phyloP scores from a whole-genome alignment of 78 protist species.

The Dictyostelium capitatum region DNA sequence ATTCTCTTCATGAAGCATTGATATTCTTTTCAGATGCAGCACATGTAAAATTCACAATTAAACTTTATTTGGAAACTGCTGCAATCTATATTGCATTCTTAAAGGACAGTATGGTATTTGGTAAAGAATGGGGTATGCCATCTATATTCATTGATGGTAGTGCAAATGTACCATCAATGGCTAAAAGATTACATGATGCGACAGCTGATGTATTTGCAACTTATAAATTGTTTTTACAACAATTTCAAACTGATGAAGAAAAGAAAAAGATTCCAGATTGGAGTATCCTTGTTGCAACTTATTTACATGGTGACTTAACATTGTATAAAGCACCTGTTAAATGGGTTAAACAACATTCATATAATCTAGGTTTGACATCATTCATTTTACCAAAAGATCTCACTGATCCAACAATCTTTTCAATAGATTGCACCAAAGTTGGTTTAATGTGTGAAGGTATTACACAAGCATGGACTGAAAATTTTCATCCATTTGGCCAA shows the following conservation, averaged over 20 bases:
- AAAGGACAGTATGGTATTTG: neutral
- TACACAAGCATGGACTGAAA: neutral
- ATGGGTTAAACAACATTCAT: neutral
- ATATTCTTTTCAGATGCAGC: neutral
- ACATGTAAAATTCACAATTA: neutral
- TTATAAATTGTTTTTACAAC: too few relatives aligned
- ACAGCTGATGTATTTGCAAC: neutral
- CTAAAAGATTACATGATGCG: neutral
- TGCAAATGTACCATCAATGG: neutral
- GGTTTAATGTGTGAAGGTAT: neutral
- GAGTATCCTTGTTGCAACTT: neutral
- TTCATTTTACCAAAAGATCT: neutral
- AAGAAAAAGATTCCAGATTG: neutral
- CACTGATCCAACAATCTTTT: neutral
- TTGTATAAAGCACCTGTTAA: neutral
- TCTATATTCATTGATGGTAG: neutral
- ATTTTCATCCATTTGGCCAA: neutral
- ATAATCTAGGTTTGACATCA: neutral
- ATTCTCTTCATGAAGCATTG: neutral
- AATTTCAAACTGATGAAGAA: neutral
- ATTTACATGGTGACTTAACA: neutral
- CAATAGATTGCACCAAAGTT: neutral
- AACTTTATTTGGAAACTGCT: neutral
- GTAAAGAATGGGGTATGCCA: neutral
- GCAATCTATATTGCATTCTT: neutral